These are phyloP conservation scores for Coemansia interrupta DNA, from an alignment of 192 early-diverging fungal genomes.

Conservation along the genomic window DNA sequence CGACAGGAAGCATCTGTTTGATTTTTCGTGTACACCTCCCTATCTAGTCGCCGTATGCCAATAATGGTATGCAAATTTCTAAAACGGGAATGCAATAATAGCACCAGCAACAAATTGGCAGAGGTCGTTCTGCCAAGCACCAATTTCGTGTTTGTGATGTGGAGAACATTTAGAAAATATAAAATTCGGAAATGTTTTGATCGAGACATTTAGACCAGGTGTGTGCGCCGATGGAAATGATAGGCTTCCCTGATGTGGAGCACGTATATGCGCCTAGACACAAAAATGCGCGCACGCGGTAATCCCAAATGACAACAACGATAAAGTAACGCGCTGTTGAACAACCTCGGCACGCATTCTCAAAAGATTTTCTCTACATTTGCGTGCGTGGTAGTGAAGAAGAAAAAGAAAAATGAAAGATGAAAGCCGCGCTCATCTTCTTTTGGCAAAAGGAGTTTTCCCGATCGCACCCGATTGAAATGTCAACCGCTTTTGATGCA, in stretches of 20 bases:
- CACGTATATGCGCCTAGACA: neutral
- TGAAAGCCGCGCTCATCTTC: neutral
- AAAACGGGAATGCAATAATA: too few relatives aligned
- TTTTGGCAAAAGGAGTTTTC: neutral
- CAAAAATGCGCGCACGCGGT: neutral
- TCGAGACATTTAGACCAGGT: constrained; percentile 8
- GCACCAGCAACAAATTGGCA: too few relatives aligned
- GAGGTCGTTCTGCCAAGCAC: too few relatives aligned
- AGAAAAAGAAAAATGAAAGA: neutral
- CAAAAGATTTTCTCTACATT: too few relatives aligned
- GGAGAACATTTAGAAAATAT: constrained; percentile 8
- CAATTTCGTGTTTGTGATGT: too few relatives aligned
- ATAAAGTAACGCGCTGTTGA: too few relatives aligned
- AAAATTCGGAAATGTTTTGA: neutral
- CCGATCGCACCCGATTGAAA: constrained; percentile 7
- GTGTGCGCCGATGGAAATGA: neutral
- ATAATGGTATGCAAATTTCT: too few relatives aligned
- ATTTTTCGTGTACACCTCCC: too few relatives aligned
- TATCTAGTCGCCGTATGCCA: too few relatives aligned
- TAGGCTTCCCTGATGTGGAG: neutral
- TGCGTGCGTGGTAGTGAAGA: constrained; percentile 1
- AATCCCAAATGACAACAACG: neutral
- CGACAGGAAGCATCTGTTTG: too few relatives aligned
- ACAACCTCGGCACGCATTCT: too few relatives aligned
- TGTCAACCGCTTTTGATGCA: neutral